Conservation (phyloP, 73 alveolate species). For the Uronychia setigera region DNA sequence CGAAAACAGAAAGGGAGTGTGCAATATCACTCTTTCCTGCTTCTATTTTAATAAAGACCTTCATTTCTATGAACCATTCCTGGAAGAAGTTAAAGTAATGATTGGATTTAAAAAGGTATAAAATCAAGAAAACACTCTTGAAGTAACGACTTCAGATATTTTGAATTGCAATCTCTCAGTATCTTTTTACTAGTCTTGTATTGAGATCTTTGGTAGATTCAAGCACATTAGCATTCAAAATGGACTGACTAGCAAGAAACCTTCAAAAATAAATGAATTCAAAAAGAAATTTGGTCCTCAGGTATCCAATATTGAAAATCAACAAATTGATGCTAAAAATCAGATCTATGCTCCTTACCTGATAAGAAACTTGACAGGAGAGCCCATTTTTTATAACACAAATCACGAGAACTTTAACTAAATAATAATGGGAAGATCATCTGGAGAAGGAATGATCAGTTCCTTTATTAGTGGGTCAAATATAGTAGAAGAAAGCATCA, state of each 20-base stretch:
- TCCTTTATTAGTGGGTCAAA: no score
- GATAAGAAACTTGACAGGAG: not conserved
- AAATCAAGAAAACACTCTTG: slow-evolving; percentile 5
- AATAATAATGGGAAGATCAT: no score
- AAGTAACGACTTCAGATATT: not conserved
- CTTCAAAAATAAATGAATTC: not conserved
- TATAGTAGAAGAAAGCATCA: no score
- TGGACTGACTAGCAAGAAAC: not conserved
- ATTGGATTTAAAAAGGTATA: not conserved
- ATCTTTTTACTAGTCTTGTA: slow-evolving; percentile 15
- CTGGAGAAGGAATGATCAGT: no score
- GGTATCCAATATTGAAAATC: no score
- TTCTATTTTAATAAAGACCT: slow-evolving; percentile 41
- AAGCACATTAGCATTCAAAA: not conserved
- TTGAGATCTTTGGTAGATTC: not conserved
- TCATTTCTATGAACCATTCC: slow-evolving; percentile 49
- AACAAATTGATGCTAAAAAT: not conserved
- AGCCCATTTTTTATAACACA: not conserved
- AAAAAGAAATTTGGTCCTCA: no score
- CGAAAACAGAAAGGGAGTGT: not conserved
- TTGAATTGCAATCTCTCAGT: slow-evolving; percentile 40
- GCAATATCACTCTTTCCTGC: not conserved
- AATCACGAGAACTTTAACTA: not conserved
- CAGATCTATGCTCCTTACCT: not conserved
- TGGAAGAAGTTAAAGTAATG: slow-evolving; percentile 6